Base-by-base conservation (phyloP, 306 rosid genomes). In the Acacia crassicarpa region DNA sequence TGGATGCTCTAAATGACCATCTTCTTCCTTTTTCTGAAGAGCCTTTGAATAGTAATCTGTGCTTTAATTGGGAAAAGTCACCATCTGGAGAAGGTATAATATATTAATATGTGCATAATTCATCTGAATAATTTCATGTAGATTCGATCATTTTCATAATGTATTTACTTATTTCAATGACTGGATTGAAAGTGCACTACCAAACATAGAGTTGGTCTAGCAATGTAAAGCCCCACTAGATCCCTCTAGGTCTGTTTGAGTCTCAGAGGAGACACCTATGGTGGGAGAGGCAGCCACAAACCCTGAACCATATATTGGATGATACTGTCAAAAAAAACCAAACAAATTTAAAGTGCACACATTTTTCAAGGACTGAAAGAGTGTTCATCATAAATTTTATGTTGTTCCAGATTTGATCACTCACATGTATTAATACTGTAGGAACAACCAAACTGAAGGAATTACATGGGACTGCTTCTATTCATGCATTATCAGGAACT, bases 361-460 rank as follows among this genome's bases (percentile, higher is more conserved):
- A 58, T 22, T 22, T n/a, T 58, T 58, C 30, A n/a, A 58, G 63
- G 5, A 9, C 30, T 9, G 6, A 46, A 15, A 23, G 63, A 58
- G 63, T 22, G 27, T n/a, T 58, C 30, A 59, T 23, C 16, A 59
- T 61, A 53, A 44, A 19, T 73, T 82, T 48, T 72, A n/a, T 67
- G 67, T 62, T 27, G 23, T 62, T 22, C 9, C 63, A 53, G 43
- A 13, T 59, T 23, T 22, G 10, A 9, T 59, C 0, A 59, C 33
- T 23, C 56, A 15, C 41, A 56, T 22, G 58, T 63, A 44, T 63
- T 4, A 15, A 35, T 80, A 77, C 76, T 43, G 17, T 68, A 91
- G 95, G 95, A 80, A 85, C 95, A 68, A 91, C 92, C 17, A 89
- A 87, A 83, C 76, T 90, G 83, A 91, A 89, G 90, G 95, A 91